Evolutionary conservation across 108 stramenopile genomes (phyloP).

Genomic region (Halocafeteria seosinensis): DNA sequence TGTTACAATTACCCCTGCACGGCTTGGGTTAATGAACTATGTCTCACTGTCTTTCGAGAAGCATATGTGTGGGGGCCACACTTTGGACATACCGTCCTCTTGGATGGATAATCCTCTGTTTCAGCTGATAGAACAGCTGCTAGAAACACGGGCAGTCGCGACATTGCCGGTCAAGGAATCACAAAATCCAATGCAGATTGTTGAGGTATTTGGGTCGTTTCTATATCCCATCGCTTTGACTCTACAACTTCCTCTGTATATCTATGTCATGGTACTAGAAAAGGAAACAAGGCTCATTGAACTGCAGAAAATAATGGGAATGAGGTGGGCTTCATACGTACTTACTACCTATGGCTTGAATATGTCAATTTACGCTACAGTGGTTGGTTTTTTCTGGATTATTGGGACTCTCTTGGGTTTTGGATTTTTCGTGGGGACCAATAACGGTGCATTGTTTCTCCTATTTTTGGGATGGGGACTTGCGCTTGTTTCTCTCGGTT

Average conservation of each 20-base stretch:
- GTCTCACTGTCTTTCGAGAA: background rate
- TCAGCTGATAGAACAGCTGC: background rate
- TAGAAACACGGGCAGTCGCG: background rate
- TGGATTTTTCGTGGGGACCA: background rate
- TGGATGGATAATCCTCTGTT: background rate
- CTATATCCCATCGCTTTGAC: constrained; percentile 2
- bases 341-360: background rate
- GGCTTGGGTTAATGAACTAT: background rate
- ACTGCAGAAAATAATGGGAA: background rate
- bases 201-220: background rate
- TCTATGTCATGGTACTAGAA: background rate
- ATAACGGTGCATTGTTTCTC: background rate
- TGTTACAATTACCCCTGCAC: background rate
- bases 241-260: background rate
- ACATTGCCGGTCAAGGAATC: background rate
- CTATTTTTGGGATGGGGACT: constrained; percentile 1
- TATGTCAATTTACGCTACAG: background rate
- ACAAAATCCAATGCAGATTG: background rate
- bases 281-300: background rate
- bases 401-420: background rate
- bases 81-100: background rate
- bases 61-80: background rate
- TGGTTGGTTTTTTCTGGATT: background rate
- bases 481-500: background rate
- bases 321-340: background rate